Conservation (phyloP, 768 basidiomycete species). For the Cantharellus cinnabarinus region DNA sequence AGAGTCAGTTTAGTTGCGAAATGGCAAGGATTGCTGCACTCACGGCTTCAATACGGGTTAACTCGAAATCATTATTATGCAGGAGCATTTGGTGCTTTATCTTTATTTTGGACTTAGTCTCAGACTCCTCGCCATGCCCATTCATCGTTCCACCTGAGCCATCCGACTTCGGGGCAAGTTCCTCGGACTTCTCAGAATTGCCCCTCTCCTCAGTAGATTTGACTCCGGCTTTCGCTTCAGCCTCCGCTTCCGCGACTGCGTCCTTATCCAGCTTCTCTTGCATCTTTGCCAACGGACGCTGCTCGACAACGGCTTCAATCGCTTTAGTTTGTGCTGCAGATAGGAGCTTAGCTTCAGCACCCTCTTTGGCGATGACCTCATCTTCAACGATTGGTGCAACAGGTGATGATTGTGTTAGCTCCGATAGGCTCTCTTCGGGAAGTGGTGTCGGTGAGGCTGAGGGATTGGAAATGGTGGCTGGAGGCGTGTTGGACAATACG, state of each 20-base stretch:
- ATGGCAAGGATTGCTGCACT: constrained; percentile 9
- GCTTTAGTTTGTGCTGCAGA: constrained; percentile 45
- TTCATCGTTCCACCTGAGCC: constrained; percentile 10
- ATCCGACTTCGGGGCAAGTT: neutral
- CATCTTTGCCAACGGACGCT: constrained; percentile 70
- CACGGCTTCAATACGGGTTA: constrained; percentile 58
- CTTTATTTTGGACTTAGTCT: neutral
- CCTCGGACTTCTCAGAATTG: constrained; percentile 8
- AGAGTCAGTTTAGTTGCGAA: neutral
- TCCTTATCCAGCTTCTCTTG: constrained; percentile 41
- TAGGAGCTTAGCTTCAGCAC: constrained; percentile 29
- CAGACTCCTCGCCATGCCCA: neutral
- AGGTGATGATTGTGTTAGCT: neutral
- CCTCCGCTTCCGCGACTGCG: constrained; percentile 14
- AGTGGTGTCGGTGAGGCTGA: neutral
- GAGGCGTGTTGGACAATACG: neutral
- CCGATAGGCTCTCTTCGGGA: neutral
- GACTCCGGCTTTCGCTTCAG: constrained; percentile 8
- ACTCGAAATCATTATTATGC: constrained; percentile 72
- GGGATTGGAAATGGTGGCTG: neutral
- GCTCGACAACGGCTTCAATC: constrained; percentile 67
- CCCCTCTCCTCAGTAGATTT: constrained; percentile 1
- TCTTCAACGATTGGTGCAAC: neutral
- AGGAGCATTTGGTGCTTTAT: constrained; percentile 43
- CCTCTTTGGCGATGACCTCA: constrained; percentile 12